These are phyloP conservation scores for Conticribra weissflogii DNA, from an alignment of 108 stramenopile genomes.

Conservation along the genomic window DNA sequence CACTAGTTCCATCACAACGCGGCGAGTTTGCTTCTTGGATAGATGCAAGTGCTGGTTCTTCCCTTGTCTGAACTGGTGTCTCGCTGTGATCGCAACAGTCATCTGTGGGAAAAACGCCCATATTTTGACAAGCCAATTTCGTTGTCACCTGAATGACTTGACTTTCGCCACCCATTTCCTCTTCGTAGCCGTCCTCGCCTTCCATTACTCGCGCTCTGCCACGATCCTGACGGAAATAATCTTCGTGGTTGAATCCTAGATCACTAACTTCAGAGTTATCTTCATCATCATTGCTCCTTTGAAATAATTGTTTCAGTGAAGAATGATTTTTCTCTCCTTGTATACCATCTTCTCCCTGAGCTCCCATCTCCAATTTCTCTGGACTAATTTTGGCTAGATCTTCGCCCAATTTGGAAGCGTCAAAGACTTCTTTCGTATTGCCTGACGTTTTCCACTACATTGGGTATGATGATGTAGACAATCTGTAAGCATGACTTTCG, in stretches of 20 bases:
- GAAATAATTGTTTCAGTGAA: slow-evolving; percentile 6
- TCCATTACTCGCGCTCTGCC: slow-evolving; percentile 56
- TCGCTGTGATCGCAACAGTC: slow-evolving; percentile 13
- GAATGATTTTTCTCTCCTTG: slow-evolving; percentile 16
- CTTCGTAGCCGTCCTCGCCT: slow-evolving; percentile 74
- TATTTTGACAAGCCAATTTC: slow-evolving; percentile 34
- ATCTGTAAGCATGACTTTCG: too few species aligned
- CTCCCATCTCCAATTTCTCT: slow-evolving; percentile 35
- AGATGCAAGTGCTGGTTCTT: neutral
- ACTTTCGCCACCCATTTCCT: slow-evolving; percentile 76
- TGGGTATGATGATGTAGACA: too few species aligned
- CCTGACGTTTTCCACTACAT: slow-evolving; percentile 39
- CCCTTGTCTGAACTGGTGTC: neutral
- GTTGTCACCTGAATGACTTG: slow-evolving; percentile 56
- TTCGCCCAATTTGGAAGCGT: slow-evolving; percentile 28
- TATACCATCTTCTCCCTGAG: slow-evolving; percentile 26
- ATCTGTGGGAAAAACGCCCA: slow-evolving; percentile 20
- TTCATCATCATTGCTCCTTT: slow-evolving; percentile 18
- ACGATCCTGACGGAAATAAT: slow-evolving; percentile 57
- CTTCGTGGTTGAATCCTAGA: slow-evolving; percentile 56
- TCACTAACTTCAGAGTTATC: slow-evolving; percentile 6
- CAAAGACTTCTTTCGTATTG: slow-evolving; percentile 47
- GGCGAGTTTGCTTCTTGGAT: neutral
- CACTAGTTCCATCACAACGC: slow-evolving; percentile 1
- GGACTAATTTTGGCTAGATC: slow-evolving; percentile 27